Evolutionary conservation across 345 rosid species (phyloP), one percentile per base, ranked within the genome.

Genomic region (Pugionium dolabratum): DNA sequence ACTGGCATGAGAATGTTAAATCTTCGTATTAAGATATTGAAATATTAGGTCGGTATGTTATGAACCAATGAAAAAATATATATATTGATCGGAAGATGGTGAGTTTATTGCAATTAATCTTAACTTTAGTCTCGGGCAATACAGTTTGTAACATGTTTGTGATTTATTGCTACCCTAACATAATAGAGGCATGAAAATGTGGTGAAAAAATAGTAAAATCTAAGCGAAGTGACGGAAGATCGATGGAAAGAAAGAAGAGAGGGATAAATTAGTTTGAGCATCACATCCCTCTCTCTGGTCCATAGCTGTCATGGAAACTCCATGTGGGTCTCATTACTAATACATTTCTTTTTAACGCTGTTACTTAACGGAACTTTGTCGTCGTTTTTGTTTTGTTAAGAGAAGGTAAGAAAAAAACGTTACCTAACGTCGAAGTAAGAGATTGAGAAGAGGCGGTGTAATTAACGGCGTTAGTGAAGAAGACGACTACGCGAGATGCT

Each of bases 401-500:
- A 18, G 18, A 18, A 18, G 18, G 18, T 47, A 18, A 8, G 32
- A 44, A 5, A 32, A 32, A 56, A 33, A 75, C 71, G 71, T 69
- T 62, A 69, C 71, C 75, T 61, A 53, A 47, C 63, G 52, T 61
- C 59, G 73, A 74, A 67, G 73, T 36, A 60, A 66, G 25, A 49
- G 28, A 8, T 26, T 25, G 18, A 59, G 18, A 18, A 44, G 46
- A 66, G 58, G 73, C 77, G 63, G 77, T 73, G 72, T 28, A 26
- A 45, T 54, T 67, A 74, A 74, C 64, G 77, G 64, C 54, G 69
- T 74, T 67, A 54, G 52, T 9, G 53, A 4, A 47, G 64, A 47
- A 67, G 47, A 61, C 73, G 73, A 73, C 77, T 59, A 73, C 77
- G 72, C 59, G 56, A 67, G 77, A 53, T 53, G 64, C 44, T 46